Evolutionary conservation across 768 basidiomycete genomes (phyloP).

Genomic region (Leccinum longicurvipes): DNA sequence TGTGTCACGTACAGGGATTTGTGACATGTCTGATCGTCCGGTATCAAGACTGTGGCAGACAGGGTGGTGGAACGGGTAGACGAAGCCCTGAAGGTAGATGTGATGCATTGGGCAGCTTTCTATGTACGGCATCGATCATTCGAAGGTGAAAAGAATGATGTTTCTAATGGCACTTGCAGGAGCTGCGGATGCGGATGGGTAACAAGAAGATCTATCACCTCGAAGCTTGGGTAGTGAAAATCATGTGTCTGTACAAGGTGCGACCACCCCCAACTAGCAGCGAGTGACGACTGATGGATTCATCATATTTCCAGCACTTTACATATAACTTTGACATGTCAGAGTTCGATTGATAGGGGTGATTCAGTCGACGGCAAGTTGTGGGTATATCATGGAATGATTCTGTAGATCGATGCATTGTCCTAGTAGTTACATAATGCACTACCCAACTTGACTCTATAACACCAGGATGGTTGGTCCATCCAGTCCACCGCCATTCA

Average conservation of each 20-base stretch:
- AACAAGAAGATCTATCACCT: conserved; percentile 94
- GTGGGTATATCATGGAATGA: background rate
- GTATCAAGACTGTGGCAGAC: conserved; percentile 82
- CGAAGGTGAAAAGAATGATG: background rate
- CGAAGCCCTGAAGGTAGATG: conserved; percentile 84
- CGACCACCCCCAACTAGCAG: background rate
- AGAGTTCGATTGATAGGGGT: conserved; percentile 27
- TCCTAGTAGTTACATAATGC: conserved; percentile 1
- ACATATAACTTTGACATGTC: conserved; percentile 34
- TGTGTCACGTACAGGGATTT: background rate
- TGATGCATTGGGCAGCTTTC: conserved; percentile 97
- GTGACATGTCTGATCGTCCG: conserved; percentile 2
- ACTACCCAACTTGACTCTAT: background rate
- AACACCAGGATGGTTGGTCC: conserved; percentile 25
- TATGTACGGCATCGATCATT: conserved; percentile 56
- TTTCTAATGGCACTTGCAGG: conserved; percentile 43
- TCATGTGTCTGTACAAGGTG: conserved; percentile 90
- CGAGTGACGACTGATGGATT: background rate
- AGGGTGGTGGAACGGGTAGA: conserved; percentile 85
- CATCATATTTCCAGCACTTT: conserved; percentile 23
- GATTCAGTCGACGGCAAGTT: no score
- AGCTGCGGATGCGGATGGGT: conserved; percentile 93
- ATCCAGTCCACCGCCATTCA: background rate
- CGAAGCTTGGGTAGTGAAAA: conserved; percentile 95
- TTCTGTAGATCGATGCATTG: background rate